These are phyloP conservation scores for Conticribra guillardii DNA, from an alignment of 108 stramenopile species.

Conservation along the genomic window DNA sequence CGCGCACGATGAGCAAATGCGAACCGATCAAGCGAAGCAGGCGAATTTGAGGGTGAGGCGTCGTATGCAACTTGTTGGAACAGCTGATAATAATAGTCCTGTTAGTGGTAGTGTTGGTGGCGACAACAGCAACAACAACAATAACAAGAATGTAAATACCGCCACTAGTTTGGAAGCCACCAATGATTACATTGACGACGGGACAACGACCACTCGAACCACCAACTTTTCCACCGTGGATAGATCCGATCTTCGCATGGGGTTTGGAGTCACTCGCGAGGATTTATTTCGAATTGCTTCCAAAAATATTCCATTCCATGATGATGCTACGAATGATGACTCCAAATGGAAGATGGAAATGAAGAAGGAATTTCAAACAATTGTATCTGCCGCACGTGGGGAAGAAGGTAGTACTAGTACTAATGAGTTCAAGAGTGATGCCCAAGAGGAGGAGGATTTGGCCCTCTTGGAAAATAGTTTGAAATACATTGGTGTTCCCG, in stretches of 20 bases:
- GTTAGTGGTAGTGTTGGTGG: background rate
- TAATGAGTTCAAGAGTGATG: background rate
- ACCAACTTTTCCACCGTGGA: slow-evolving; percentile 55
- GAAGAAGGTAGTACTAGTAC: background rate
- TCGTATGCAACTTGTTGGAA: slow-evolving; percentile 34
- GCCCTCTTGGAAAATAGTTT: slow-evolving; percentile 31
- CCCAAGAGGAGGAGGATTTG: slow-evolving; percentile 15
- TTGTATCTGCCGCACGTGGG: background rate
- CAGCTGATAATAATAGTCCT: background rate
- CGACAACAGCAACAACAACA: background rate
- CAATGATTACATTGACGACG: slow-evolving; percentile 16
- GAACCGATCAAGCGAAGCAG: slow-evolving; percentile 29
- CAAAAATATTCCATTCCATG: background rate
- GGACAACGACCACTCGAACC: slow-evolving; percentile 42
- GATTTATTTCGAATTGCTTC: slow-evolving; percentile 19
- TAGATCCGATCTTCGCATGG: slow-evolving; percentile 3
- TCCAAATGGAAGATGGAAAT: slow-evolving; percentile 28
- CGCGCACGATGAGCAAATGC: background rate
- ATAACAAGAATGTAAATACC: background rate
- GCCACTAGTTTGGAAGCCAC: background rate
- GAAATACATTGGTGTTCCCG: slow-evolving; percentile 42
- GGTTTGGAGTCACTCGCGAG: slow-evolving; percentile 21
- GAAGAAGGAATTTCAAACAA: slow-evolving; percentile 20
- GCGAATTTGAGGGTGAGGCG: slow-evolving; percentile 32
- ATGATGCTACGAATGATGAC: slow-evolving; percentile 1